Evolutionary conservation across 2,329 filamentous ascomycete genomes (phyloP).

Genomic region (Ceratocystis variospora): DNA sequence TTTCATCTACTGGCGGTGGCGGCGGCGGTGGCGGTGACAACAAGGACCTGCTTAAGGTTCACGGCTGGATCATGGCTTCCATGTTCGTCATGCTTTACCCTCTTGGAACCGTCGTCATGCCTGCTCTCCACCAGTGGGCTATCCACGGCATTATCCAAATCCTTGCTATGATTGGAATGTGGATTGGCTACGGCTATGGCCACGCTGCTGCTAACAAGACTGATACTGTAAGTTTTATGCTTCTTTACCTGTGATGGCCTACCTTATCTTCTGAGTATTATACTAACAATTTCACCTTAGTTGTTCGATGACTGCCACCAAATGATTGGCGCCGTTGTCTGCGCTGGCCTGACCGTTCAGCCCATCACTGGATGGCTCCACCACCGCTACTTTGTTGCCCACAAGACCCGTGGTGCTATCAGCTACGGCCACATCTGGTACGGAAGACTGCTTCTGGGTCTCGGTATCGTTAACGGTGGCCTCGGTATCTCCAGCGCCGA

Average conservation of each 20-base stretch:
- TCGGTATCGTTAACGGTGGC: slow-evolving; percentile 51
- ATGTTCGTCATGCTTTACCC: slow-evolving; percentile 47
- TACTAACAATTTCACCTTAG: neutral
- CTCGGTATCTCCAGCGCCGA: slow-evolving; percentile 41
- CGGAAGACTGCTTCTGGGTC: slow-evolving; percentile 42
- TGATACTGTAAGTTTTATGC: slow-evolving; percentile 29
- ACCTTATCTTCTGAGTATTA: neutral
- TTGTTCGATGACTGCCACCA: slow-evolving; percentile 41
- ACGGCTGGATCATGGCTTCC: slow-evolving; percentile 48
- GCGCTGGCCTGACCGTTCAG: slow-evolving; percentile 42
- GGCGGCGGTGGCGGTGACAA: slow-evolving; percentile 20
- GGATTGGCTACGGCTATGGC: slow-evolving; percentile 46
- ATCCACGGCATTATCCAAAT: slow-evolving; percentile 45
- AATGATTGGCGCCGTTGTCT: slow-evolving; percentile 41
- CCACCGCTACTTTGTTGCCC: slow-evolving; percentile 39
- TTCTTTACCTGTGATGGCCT: slow-evolving; percentile 16
- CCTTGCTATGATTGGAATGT: slow-evolving; percentile 42
- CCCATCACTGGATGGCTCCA: slow-evolving; percentile 45
- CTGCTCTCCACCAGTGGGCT: slow-evolving; percentile 42
- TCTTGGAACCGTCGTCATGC: slow-evolving; percentile 46
- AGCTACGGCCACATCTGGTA: slow-evolving; percentile 50
- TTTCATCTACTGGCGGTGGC: slow-evolving; percentile 5
- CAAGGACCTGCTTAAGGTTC: slow-evolving; percentile 29
- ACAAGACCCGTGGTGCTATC: slow-evolving; percentile 35
- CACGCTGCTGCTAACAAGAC: slow-evolving; percentile 33